Percentiles rank a stretch among this genome's conserved stretches.
Conservation (phyloP, 768 basidiomycete genomes). For the Pulveroboletus sp. region DNA sequence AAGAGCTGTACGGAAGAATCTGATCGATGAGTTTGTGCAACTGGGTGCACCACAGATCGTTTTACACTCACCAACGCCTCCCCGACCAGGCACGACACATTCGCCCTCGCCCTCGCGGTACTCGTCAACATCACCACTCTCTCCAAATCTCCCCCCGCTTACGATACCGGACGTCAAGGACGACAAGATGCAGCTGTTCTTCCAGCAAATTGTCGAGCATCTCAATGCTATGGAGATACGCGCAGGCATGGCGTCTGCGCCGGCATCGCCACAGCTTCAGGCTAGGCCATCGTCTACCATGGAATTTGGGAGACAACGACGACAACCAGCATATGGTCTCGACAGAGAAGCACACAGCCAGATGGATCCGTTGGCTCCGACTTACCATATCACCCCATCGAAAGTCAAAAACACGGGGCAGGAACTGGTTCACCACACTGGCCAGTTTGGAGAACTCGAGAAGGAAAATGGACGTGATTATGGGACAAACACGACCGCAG, state of each 20-base stretch:
- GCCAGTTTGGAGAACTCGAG: conserved; percentile 32
- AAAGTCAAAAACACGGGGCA: conserved; percentile 1
- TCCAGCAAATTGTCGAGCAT: conserved; percentile 79
- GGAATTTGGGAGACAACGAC: conserved; percentile 19
- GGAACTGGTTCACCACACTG: background rate
- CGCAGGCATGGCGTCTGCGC: conserved; percentile 26
- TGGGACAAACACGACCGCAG: background rate
- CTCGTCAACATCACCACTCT: conserved; percentile 27
- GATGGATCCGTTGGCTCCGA: conserved; percentile 38
- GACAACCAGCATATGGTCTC: conserved; percentile 5
- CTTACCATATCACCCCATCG: conserved; percentile 8
- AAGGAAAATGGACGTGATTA: conserved; percentile 51
- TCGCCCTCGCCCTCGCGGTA: conserved; percentile 25
- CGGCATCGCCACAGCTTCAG: conserved; percentile 15
- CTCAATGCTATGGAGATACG: conserved; percentile 67
- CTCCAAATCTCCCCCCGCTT: conserved; percentile 42
- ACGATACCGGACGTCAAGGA: conserved; percentile 70
- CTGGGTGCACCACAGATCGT: conserved; percentile 22
- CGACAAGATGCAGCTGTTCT: conserved; percentile 75
- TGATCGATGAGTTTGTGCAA: conserved; percentile 15
- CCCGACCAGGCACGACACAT: conserved; percentile 14
- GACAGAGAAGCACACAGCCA: background rate
- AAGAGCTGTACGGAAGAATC: conserved; percentile 39
- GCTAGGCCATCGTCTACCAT: conserved; percentile 8
- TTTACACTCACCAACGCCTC: conserved; percentile 25